phyloP scores from a whole-genome alignment of 1,284 basidiomycete species.

The Prillingera fragicola region DNA sequence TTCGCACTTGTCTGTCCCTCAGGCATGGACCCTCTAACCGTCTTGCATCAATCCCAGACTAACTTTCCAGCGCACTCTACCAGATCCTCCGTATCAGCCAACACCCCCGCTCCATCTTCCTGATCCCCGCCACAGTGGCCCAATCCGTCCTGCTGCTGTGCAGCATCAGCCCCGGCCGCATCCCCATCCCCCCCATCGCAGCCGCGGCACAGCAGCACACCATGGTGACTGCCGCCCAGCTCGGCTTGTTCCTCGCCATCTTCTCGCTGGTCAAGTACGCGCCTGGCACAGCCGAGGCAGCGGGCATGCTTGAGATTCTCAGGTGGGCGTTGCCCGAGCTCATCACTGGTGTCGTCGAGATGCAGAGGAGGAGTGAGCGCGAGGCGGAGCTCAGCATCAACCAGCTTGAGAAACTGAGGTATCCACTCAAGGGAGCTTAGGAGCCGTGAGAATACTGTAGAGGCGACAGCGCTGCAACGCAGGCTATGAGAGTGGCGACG shows the following conservation, averaged over 20 bases:
- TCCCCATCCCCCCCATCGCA: slow-evolving; percentile 11
- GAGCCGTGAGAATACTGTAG: neutral
- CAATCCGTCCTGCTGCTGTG: slow-evolving; percentile 32
- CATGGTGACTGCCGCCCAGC: slow-evolving; percentile 19
- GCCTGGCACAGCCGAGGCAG: neutral
- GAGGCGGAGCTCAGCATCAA: slow-evolving; percentile 21
- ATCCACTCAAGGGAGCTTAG: slow-evolving; percentile 37
- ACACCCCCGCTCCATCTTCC: slow-evolving; percentile 6
- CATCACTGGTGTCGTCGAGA: slow-evolving; percentile 27
- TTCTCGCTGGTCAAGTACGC: slow-evolving; percentile 2
- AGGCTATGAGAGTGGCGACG: too few relatives aligned
- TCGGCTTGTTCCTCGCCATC: slow-evolving; percentile 21
- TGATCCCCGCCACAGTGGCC: slow-evolving; percentile 9
- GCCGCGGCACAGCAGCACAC: slow-evolving; percentile 7
- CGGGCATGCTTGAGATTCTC: slow-evolving; percentile 21
- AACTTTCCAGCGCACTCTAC: slow-evolving; percentile 10
- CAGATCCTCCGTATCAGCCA: slow-evolving; percentile 14
- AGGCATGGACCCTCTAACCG: neutral
- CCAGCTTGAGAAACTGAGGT: slow-evolving; percentile 30
- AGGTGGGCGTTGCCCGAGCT: slow-evolving; percentile 32
- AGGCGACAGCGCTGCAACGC: too few relatives aligned
- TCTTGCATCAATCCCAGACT: neutral
- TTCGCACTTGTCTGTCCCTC: neutral
- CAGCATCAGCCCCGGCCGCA: slow-evolving; percentile 19
- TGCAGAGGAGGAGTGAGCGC: slow-evolving; percentile 30